A percentile compares a stretch with the other conserved stretches of the same genome.
These are phyloP conservation scores for Salvia miltiorrhiza DNA, from an alignment of 257 asterid genomes.

Conservation along the genomic window DNA sequence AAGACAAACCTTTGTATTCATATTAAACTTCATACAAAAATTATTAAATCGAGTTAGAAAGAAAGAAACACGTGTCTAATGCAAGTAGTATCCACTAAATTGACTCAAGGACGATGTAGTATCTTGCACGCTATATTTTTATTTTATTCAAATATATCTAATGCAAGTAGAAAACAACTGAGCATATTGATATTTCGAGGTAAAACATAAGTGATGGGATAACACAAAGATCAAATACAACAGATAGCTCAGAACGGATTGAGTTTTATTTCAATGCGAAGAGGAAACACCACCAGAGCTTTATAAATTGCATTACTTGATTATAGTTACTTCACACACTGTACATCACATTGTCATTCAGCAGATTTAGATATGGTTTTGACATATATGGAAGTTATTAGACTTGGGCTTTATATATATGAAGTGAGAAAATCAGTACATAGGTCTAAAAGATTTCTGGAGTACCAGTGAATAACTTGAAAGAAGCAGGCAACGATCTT, in stretches of 20 bases:
- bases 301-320: background rate
- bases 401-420: no score
- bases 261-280: background rate
- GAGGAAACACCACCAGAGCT: background rate
- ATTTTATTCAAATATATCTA: background rate
- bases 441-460: no score
- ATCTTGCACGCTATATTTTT: background rate
- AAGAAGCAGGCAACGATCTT: no score
- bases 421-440: no score
- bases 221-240: background rate
- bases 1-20: background rate
- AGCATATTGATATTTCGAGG: background rate
- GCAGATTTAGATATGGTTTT: no score
- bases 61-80: background rate
- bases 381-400: no score
- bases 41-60: background rate
- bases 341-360: no score
- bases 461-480: no score
- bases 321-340: no score
- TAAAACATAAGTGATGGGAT: background rate
- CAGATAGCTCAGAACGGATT: background rate
- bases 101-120: background rate
- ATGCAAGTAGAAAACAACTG: background rate
- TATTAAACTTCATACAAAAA: background rate
- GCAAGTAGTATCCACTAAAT: no score